Percentiles rank a stretch among this genome's conserved stretches.
Evolutionary conservation across 257 asterid genomes (phyloP).

Genomic region (Phtheirospermum japonicum): DNA sequence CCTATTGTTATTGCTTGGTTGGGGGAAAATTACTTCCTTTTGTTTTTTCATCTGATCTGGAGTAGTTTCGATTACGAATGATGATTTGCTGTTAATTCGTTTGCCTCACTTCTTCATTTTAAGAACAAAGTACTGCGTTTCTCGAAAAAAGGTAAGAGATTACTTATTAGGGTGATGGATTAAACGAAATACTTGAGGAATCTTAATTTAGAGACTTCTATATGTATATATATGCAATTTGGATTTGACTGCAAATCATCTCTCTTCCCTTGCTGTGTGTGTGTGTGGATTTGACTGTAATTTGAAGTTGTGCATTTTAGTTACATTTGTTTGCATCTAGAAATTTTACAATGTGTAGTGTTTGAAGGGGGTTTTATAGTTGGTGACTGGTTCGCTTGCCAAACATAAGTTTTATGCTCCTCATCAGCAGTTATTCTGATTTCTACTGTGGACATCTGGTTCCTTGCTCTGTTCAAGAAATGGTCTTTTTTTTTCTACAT

Average conservation of each 20-base stretch:
- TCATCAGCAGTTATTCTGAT: slow-evolving; percentile 2
- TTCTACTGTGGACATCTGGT: background rate
- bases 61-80: slow-evolving; percentile 2
- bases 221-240: background rate
- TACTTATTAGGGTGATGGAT: no score
- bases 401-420: slow-evolving; percentile 14
- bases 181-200: no score
- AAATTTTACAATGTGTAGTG: background rate
- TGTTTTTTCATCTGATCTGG: background rate
- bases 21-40: background rate
- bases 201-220: no score
- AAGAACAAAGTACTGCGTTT: background rate
- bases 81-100: slow-evolving; percentile 3
- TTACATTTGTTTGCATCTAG: slow-evolving; percentile 10
- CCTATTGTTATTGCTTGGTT: background rate
- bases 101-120: slow-evolving; percentile 1
- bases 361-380: background rate
- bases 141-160: no score
- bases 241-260: background rate
- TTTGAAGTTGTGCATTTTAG: slow-evolving; percentile 11
- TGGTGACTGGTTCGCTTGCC: background rate
- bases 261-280: background rate
- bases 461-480: background rate
- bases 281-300: background rate
- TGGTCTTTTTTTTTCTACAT: background rate